These are phyloP conservation scores for Candida labiduridarum DNA, from an alignment of 1,139 yeast species.

Conservation along the genomic window DNA sequence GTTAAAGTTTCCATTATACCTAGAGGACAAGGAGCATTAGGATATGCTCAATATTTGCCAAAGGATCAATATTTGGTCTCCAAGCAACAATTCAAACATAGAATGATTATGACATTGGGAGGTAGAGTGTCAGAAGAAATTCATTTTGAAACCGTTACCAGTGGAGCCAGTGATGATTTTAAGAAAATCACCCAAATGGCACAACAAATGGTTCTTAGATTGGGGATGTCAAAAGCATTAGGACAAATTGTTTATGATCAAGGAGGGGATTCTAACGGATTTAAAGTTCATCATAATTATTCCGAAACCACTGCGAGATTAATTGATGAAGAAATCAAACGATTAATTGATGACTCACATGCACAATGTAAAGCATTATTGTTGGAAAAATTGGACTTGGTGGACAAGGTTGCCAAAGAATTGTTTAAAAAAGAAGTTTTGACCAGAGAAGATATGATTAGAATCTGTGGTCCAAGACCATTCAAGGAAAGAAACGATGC, in stretches of 20 bases:
- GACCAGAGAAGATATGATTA: slow-evolving; percentile 81
- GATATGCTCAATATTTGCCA: slow-evolving; percentile 82
- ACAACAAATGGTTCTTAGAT: slow-evolving; percentile 70
- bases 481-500: slow-evolving; percentile 80
- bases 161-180: slow-evolving; percentile 83
- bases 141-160: slow-evolving; percentile 75
- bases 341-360: slow-evolving; percentile 57
- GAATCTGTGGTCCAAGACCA: slow-evolving; percentile 72
- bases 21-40: slow-evolving; percentile 82
- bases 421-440: slow-evolving; percentile 68
- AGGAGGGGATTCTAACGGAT: slow-evolving; percentile 47
- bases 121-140: slow-evolving; percentile 81
- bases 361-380: slow-evolving; percentile 56
- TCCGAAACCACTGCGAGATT: slow-evolving; percentile 68
- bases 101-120: slow-evolving; percentile 81
- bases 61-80: slow-evolving; percentile 72
- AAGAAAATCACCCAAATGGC: slow-evolving; percentile 80
- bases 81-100: slow-evolving; percentile 65
- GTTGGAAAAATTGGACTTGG: slow-evolving; percentile 59
- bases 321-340: slow-evolving; percentile 67
- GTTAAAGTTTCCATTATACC: slow-evolving; percentile 82
- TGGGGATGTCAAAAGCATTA: slow-evolving; percentile 74
- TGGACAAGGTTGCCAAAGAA: slow-evolving; percentile 71
- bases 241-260: slow-evolving; percentile 61
- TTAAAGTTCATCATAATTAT: slow-evolving; percentile 66